A percentile compares a stretch with the other conserved stretches of the same genome.
Conservation (phyloP, 768 basidiomycete species). For the Tylopilus cervinicoccineus region DNA sequence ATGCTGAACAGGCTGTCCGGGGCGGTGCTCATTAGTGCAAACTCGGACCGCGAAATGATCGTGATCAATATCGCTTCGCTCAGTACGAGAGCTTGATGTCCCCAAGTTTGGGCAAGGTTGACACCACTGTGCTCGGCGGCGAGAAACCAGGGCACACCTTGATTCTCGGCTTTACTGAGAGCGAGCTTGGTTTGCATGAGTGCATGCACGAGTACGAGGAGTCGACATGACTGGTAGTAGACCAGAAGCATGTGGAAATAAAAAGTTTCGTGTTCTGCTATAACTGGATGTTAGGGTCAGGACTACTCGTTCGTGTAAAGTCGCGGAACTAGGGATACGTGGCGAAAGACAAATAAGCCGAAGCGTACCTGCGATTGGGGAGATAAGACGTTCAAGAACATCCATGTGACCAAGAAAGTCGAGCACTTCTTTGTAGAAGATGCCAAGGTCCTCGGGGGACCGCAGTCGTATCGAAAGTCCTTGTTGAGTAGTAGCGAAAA, state of each 20-base stretch:
- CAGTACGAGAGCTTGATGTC: slow-evolving; percentile 34
- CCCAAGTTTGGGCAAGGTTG: slow-evolving; percentile 34
- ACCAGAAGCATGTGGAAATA: slow-evolving; percentile 40
- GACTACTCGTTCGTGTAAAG: slow-evolving; percentile 5
- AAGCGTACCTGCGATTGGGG: slow-evolving; percentile 35
- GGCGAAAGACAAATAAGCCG: neutral
- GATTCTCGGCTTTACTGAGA: slow-evolving; percentile 14
- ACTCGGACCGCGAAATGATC: slow-evolving; percentile 32
- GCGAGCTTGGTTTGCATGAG: slow-evolving; percentile 24
- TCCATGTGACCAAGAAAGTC: slow-evolving; percentile 33
- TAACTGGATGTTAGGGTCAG: slow-evolving; percentile 33
- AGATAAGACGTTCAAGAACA: slow-evolving; percentile 34
- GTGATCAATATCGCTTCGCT: slow-evolving; percentile 37
- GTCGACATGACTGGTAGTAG: slow-evolving; percentile 38
- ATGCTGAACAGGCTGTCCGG: slow-evolving; percentile 41
- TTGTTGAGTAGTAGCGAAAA: slow-evolving; percentile 31
- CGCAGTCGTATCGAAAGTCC: slow-evolving; percentile 31
- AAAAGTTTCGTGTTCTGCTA: slow-evolving; percentile 39
- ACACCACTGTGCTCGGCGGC: slow-evolving; percentile 31
- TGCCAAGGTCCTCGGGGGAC: slow-evolving; percentile 24
- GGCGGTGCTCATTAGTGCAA: slow-evolving; percentile 35
- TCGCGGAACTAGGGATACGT: neutral
- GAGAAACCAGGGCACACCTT: slow-evolving; percentile 29
- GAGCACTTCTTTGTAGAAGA: slow-evolving; percentile 34
- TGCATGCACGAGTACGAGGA: slow-evolving; percentile 37